Evolutionary conservation across 768 basidiomycete species (phyloP).

Genomic region (Boletus rufocinnamomeus): DNA sequence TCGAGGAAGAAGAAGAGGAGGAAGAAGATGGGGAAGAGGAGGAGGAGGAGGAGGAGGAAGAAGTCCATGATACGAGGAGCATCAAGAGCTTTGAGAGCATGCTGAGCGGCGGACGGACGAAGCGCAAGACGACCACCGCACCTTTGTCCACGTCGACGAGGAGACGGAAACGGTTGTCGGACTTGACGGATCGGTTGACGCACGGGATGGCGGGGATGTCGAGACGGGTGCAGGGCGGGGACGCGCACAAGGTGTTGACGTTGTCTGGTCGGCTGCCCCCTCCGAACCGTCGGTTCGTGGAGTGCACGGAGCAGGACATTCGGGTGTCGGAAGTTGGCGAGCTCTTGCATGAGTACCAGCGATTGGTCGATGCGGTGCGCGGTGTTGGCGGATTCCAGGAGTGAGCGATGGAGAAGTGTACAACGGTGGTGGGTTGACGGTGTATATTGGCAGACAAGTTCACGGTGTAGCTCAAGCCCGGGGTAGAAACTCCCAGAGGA

Average conservation of each 20-base stretch:
- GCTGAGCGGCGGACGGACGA: constrained; percentile 49
- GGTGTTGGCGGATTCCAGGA: constrained; percentile 48
- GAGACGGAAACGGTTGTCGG: constrained; percentile 53
- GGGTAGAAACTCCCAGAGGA: background rate
- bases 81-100: constrained; percentile 88
- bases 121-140: constrained; percentile 8
- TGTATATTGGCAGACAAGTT: background rate
- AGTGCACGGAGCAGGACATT: constrained; percentile 75
- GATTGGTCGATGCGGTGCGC: constrained; percentile 70
- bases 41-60: constrained; percentile 29
- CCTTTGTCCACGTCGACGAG: constrained; percentile 21
- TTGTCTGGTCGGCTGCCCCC: constrained; percentile 50
- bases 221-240: constrained; percentile 42
- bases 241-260: constrained; percentile 38
- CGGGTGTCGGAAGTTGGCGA: constrained; percentile 78
- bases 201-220: constrained; percentile 60
- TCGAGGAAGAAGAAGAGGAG: constrained; percentile 25
- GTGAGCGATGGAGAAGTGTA: background rate
- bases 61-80: constrained; percentile 63
- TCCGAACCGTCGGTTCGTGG: constrained; percentile 70
- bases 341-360: constrained; percentile 78
- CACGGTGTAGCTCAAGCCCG: background rate
- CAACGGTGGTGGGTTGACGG: background rate
- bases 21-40: constrained; percentile 34
- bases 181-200: constrained; percentile 76